Conservation (phyloP, 1,284 basidiomycete genomes). For the Wolfiporia cocos region DNA sequence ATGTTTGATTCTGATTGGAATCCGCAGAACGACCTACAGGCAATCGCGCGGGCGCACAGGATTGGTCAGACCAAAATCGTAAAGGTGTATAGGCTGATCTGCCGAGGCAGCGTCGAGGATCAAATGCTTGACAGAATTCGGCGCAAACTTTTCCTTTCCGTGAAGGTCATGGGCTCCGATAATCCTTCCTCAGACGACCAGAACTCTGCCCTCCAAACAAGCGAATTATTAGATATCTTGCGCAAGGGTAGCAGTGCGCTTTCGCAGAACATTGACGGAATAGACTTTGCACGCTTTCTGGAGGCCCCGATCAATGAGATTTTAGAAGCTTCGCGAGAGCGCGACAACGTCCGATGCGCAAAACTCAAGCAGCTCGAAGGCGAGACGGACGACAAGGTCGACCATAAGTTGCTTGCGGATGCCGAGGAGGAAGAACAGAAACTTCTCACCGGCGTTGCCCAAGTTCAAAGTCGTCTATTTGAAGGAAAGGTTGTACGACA, state of each 20-base stretch:
- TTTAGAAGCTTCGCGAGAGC: slow-evolving; percentile 34
- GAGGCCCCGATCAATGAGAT: slow-evolving; percentile 36
- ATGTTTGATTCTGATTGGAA: slow-evolving; percentile 77
- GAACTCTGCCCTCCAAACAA: slow-evolving; percentile 28
- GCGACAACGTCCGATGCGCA: slow-evolving; percentile 28
- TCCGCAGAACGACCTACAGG: slow-evolving; percentile 82
- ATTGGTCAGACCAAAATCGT: slow-evolving; percentile 80
- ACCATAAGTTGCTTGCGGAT: slow-evolving; percentile 31
- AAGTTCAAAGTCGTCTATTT: slow-evolving; percentile 51
- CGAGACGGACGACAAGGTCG: slow-evolving; percentile 16
- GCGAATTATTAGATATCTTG: slow-evolving; percentile 49
- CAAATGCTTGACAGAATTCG: slow-evolving; percentile 60
- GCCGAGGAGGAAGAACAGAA: slow-evolving; percentile 50
- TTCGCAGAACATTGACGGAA: slow-evolving; percentile 27
- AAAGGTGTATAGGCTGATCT: slow-evolving; percentile 57
- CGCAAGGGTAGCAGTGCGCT: slow-evolving; percentile 52
- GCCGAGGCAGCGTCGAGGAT: slow-evolving; percentile 56
- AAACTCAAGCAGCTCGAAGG: slow-evolving; percentile 17
- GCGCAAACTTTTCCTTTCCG: slow-evolving; percentile 55
- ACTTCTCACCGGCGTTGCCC: slow-evolving; percentile 47
- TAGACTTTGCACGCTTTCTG: slow-evolving; percentile 37
- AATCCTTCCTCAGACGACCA: slow-evolving; percentile 18
- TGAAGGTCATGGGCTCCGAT: slow-evolving; percentile 47
- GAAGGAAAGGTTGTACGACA: slow-evolving; percentile 44
- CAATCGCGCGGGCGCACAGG: slow-evolving; percentile 79